Percentiles rank a stretch among this genome's conserved stretches.
Conservation (phyloP, 768 basidiomycete genomes). For the Mycena rosella region DNA sequence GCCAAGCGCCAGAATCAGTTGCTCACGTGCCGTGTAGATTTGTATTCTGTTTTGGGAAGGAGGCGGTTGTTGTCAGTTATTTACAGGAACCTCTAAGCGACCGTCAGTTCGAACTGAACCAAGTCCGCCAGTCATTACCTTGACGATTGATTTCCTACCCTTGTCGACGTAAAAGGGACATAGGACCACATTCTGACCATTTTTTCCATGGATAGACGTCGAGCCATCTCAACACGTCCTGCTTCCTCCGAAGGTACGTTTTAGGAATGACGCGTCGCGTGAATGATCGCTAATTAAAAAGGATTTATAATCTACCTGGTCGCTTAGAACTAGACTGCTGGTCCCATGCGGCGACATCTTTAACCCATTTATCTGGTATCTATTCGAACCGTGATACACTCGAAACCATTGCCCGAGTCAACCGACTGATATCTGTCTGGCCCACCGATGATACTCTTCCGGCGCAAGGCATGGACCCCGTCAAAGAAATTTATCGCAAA, state of each 20-base stretch:
- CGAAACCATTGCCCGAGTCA: conserved; percentile 79
- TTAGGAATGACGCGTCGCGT: conserved; percentile 28
- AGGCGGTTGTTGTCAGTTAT: conserved; percentile 15
- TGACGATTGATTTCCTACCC: not conserved
- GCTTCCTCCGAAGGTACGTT: conserved; percentile 82
- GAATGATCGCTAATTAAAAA: conserved; percentile 34
- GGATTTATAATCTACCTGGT: conserved; percentile 37
- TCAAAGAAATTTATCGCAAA: conserved; percentile 75
- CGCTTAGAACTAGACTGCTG: conserved; percentile 79
- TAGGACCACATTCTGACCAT: conserved; percentile 1
- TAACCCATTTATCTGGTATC: conserved; percentile 67
- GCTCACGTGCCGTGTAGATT: not conserved
- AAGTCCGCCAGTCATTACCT: not conserved
- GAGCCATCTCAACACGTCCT: conserved; percentile 70
- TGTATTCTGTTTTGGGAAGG: conserved; percentile 1
- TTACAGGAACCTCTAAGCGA: not conserved
- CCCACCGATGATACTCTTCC: conserved; percentile 77
- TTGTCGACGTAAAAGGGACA: not conserved
- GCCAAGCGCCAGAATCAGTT: not conserved
- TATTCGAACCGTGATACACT: conserved; percentile 62
- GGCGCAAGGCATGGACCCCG: conserved; percentile 73
- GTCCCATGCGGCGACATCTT: conserved; percentile 73
- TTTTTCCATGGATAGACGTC: conserved; percentile 72
- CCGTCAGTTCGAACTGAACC: not conserved
- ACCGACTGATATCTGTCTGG: conserved; percentile 79